Evolutionary conservation across 1,284 basidiomycete genomes (phyloP), one percentile per base, ranked within the genome.

Genomic region (Porogramme epimiltina): DNA sequence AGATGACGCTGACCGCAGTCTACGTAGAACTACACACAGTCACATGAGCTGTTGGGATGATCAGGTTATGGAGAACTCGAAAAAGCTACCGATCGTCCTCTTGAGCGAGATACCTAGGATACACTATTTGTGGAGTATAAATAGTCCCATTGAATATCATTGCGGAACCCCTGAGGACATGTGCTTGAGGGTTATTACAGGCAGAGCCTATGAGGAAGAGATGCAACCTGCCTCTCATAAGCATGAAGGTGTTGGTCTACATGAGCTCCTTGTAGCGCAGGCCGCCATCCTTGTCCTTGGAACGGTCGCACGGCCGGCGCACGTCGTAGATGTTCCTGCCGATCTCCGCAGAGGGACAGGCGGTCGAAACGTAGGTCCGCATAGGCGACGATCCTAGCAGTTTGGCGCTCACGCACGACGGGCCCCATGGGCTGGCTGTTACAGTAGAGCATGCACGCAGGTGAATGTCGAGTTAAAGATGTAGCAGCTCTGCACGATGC

Each of bases 261-360:
- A 73, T 69, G 79, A 94, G 87, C 71, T 94, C 79, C 56, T 73
- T 74, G 73, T 91, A 92, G 73, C 89, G 91, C 2, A 91, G 73
- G 25, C 79, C 73, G 23, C 87, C 87, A 61, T 92, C 87, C 69
- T 80, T 79, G 51, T 92, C 87, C 69, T 80, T 78, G 51, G 78
- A 69, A 44, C 82, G 78, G 66, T 88, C 79, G 47, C 95, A 98
- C 58, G 76, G 77, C 56, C 72, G 77, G 52, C 95, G 86, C 13
- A 95, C 89, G 64, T 98, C 95, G 69, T 97, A 96, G 25, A 89
- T 81, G 69, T 89, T 89, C 45, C 78, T 67, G 13, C 85, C 85
- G 62, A 80, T 77, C 70, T 84, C 85, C 86, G 56, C 18, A 36
- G 15, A 11, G 16, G 9, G 13, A 43, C 3, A 11, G 11, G 86